Conservation (phyloP, 306 rosid genomes). For the Arachis stenosperma region DNA sequence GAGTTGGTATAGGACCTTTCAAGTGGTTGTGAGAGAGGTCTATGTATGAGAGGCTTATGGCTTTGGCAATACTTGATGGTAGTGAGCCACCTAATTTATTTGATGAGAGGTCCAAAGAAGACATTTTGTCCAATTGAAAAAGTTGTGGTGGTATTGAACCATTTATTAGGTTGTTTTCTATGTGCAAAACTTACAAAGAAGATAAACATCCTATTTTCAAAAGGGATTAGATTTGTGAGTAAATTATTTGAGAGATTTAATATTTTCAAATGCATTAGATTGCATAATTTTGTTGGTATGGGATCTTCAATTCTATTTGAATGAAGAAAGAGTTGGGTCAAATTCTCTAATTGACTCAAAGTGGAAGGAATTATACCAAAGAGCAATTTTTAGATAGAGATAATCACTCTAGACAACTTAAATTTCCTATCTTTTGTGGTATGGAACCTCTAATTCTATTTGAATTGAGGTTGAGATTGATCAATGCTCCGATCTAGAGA, state of each 20-base stretch:
- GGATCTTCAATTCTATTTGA: not conserved
- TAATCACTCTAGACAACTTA: not conserved
- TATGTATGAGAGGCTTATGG: not conserved
- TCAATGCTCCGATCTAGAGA: not conserved
- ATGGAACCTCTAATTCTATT: not conserved
- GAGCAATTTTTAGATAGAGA: not conserved
- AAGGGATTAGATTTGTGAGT: not conserved
- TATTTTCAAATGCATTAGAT: not conserved
- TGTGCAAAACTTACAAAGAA: not conserved
- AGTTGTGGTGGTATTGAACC: not conserved
- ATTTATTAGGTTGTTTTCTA: not conserved
- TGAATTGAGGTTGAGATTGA: no score
- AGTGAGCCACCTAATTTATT: not conserved
- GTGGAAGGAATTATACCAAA: not conserved
- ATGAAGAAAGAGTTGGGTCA: not conserved
- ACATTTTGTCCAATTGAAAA: not conserved
- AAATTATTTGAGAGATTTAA: not conserved
- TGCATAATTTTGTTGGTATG: not conserved
- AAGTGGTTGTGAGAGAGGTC: slow-evolving; percentile 20
- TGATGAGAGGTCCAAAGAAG: not conserved
- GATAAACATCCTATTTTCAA: not conserved
- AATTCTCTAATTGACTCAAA: not conserved
- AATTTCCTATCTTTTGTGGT: not conserved
- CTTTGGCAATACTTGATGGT: not conserved
- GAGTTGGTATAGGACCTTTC: not conserved